These are phyloP conservation scores for Ramalina peruviana DNA, from an alignment of 495 filamentous ascomycete genomes.

Conservation along the genomic window DNA sequence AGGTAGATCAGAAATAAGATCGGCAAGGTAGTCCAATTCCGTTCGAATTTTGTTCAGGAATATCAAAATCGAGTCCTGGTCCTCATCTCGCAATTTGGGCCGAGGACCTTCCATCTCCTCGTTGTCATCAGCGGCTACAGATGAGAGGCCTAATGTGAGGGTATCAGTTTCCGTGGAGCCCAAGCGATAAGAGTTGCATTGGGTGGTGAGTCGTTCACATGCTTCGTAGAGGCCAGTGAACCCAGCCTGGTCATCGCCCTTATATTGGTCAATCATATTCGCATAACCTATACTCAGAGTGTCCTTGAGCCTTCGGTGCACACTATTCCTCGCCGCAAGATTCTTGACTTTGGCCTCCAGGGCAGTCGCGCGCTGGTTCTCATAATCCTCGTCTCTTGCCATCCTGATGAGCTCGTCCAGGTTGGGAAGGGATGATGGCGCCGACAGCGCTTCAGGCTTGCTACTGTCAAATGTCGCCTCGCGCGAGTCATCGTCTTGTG, in stretches of 20 bases:
- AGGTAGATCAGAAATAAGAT: constrained; percentile 57
- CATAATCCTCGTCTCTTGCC: constrained; percentile 3
- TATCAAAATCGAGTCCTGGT: constrained; percentile 57
- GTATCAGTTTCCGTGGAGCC: too few species aligned
- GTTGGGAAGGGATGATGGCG: background rate
- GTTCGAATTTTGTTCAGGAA: constrained; percentile 74
- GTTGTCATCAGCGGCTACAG: constrained; percentile 18
- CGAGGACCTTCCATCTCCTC: constrained; percentile 36
- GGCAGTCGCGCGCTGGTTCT: background rate
- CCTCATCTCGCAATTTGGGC: constrained; percentile 60
- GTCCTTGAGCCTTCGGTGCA: constrained; percentile 12
- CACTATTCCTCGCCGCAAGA: constrained; percentile 4
- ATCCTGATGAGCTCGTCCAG: constrained; percentile 9
- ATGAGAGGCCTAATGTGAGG: too few species aligned
- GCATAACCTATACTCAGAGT: constrained; percentile 18
- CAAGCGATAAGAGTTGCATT: background rate
- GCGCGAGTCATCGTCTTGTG: too few species aligned
- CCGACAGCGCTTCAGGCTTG: background rate
- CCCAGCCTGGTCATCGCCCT: constrained; percentile 74
- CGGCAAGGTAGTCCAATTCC: constrained; percentile 75
- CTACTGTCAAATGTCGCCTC: background rate
- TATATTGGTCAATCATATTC: constrained; percentile 76
- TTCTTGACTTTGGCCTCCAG: constrained; percentile 4
- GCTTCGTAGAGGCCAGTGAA: constrained; percentile 82
- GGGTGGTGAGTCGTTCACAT: constrained; percentile 69